Evolutionary conservation across 768 basidiomycete genomes (phyloP), one percentile per base, ranked within the genome.

Genomic region (Mycena belliarum): DNA sequence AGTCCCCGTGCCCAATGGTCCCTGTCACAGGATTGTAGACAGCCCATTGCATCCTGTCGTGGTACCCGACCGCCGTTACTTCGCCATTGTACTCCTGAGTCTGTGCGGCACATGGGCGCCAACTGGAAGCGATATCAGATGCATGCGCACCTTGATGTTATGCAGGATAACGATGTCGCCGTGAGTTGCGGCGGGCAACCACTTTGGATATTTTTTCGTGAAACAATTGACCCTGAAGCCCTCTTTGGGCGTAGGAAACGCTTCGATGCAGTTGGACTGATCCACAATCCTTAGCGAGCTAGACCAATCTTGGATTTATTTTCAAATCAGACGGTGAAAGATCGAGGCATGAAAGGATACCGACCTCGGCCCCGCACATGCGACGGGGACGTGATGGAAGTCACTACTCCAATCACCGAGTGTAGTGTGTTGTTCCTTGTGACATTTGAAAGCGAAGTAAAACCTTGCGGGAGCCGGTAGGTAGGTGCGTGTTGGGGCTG

Each of bases 101-200:
- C 24, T 42, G 26, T 40, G 24, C 26, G 25, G 11, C 12, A 18
- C 49, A 23, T 64, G 20, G 49, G 40, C 16, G 8, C 37, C 55
- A 40, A 18, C 28, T 25, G 11, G 16, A 7, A 18, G 24, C 43
- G 38, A 15, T 21, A 46, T 40, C 23, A 15, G 6, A n/a, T 10
- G 16, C 16, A 25, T 25, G 16, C 68, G 16, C 50, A 84, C 86
- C 76, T 80, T 84, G 29, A 86, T 69, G 44, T 72, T 69, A 40
- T 73, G 75, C 24, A 86, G 65, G 49, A 87, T 73, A 9, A 87
- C 60, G 21, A 87, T 65, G 55, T 86, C 80, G 1, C 82, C 81
- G n/a, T 60, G 52, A 5, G 69, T 69, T 16, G 79, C 74, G 33
- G 72, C 68, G 1, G 87, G 87, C 4, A 89, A 68, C 79, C 79